phyloP scores from a whole-genome alignment of 768 basidiomycete species.

The Lactarius quietus region DNA sequence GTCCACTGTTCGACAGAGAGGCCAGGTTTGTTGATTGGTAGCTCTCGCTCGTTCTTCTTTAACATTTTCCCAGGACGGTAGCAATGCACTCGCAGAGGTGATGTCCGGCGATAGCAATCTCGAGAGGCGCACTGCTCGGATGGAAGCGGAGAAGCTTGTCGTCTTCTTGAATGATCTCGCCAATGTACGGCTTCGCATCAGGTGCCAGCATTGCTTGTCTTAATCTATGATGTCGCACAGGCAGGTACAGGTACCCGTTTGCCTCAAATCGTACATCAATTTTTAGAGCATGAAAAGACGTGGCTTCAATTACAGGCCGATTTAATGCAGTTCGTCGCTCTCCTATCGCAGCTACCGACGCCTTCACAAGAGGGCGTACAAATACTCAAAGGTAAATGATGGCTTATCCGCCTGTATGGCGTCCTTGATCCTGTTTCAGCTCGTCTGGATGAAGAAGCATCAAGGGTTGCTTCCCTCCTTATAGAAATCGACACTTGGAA shows the following conservation, averaged over 20 bases:
- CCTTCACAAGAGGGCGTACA: conserved; percentile 12
- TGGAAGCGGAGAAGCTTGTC: conserved; percentile 7
- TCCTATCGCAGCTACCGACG: conserved; percentile 14
- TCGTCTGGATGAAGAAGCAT: conserved; percentile 9
- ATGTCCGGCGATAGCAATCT: background rate
- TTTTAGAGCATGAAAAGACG: conserved; percentile 23
- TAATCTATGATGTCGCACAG: conserved; percentile 1
- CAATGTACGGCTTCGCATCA: conserved; percentile 3
- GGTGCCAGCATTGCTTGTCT: background rate
- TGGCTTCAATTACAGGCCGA: conserved; percentile 15
- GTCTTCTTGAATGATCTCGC: conserved; percentile 13
- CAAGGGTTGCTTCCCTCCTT: conserved; percentile 9
- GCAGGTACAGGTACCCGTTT: conserved; percentile 1
- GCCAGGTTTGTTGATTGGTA: conserved; percentile 25
- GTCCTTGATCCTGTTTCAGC: conserved; percentile 6
- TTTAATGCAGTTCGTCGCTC: conserved; percentile 13
- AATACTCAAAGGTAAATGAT: conserved; percentile 7
- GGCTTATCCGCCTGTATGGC: background rate
- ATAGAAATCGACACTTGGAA: conserved; percentile 4
- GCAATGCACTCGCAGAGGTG: conserved; percentile 2
- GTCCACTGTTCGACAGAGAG: conserved; percentile 37
- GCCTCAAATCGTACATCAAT: conserved; percentile 18
- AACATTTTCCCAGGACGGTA: conserved; percentile 14
- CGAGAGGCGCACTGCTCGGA: background rate
- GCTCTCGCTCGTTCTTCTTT: background rate